These are phyloP conservation scores for Erodium maritimum DNA, from an alignment of 345 rosid species.

Conservation along the genomic window DNA sequence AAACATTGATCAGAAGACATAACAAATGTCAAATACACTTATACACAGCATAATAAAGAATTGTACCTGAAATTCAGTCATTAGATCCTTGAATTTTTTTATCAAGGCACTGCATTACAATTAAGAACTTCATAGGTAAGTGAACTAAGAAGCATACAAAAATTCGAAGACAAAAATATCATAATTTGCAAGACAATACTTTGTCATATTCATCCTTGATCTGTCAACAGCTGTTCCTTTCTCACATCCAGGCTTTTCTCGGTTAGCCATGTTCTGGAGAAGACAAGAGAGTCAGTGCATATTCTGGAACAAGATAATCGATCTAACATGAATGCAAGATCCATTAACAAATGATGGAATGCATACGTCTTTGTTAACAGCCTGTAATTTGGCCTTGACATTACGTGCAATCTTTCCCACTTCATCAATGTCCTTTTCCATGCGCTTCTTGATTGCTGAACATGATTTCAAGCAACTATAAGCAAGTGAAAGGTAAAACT, in stretches of 20 bases:
- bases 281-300: slow-evolving; percentile 10
- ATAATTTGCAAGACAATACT: slow-evolving; percentile 21
- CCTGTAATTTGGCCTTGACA: slow-evolving; percentile 64
- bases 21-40: no score
- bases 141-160: no score
- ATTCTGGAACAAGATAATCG: neutral
- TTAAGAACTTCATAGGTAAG: neutral
- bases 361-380: slow-evolving; percentile 62
- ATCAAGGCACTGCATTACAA: slow-evolving; percentile 47
- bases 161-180: neutral
- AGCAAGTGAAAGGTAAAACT: no score
- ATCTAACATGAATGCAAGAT: no score
- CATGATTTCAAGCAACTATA: neutral
- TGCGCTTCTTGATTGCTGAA: slow-evolving; percentile 75
- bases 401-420: slow-evolving; percentile 76
- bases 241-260: slow-evolving; percentile 76
- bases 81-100: slow-evolving; percentile 49
- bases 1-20: slow-evolving; percentile 7
- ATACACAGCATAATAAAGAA: neutral
- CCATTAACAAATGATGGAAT: neutral
- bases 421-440: slow-evolving; percentile 91
- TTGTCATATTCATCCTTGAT: slow-evolving; percentile 76
- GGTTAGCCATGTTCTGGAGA: slow-evolving; percentile 69
- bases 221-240: slow-evolving; percentile 85
- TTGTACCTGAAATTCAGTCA: slow-evolving; percentile 83